These are phyloP conservation scores for Cyanodermella asteris DNA, from an alignment of 2,329 filamentous ascomycete species.

Conservation along the genomic window DNA sequence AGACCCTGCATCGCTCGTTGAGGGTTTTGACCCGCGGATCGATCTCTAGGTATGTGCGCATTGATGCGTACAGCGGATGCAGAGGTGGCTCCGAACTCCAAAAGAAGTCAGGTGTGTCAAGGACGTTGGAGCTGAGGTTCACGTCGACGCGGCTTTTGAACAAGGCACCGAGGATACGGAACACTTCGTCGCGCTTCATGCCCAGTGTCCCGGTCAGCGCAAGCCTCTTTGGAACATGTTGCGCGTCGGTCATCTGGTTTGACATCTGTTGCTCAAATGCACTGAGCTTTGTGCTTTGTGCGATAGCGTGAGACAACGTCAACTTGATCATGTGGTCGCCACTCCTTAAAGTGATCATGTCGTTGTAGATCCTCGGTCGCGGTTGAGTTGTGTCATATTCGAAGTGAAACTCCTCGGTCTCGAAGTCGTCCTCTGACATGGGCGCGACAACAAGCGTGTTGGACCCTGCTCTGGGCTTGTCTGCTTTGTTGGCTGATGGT, in stretches of 20 bases:
- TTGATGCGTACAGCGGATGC: conserved; percentile 79
- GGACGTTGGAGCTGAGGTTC: conserved; percentile 88
- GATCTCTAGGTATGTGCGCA: conserved; percentile 94
- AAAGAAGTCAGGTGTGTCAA: conserved; percentile 92
- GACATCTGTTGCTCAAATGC: conserved; percentile 95
- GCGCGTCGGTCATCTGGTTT: conserved; percentile 76
- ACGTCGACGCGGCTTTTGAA: conserved; percentile 94
- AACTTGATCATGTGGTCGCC: conserved; percentile 98
- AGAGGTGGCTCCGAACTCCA: conserved; percentile 94
- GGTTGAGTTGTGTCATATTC: conserved; percentile 79
- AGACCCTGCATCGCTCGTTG: conserved; percentile 90
- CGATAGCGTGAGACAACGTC: conserved; percentile 90
- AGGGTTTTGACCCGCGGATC: conserved; percentile 88
- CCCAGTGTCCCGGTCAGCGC: conserved; percentile 77
- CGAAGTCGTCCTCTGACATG: conserved; percentile 72
- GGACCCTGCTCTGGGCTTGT: conserved; percentile 18
- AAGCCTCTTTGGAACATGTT: conserved; percentile 73
- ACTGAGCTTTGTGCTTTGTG: conserved; percentile 87
- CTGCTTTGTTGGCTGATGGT: conserved; percentile 15
- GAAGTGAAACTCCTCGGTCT: conserved; percentile 97
- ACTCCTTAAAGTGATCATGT: conserved; percentile 93
- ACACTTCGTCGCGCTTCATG: conserved; percentile 79
- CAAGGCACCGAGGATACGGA: conserved; percentile 70
- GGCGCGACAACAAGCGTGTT: conserved; percentile 60
- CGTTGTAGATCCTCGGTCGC: conserved; percentile 83